These are phyloP conservation scores for Capsicum pubescens DNA, from an alignment of 257 asterid genomes.

Conservation along the genomic window DNA sequence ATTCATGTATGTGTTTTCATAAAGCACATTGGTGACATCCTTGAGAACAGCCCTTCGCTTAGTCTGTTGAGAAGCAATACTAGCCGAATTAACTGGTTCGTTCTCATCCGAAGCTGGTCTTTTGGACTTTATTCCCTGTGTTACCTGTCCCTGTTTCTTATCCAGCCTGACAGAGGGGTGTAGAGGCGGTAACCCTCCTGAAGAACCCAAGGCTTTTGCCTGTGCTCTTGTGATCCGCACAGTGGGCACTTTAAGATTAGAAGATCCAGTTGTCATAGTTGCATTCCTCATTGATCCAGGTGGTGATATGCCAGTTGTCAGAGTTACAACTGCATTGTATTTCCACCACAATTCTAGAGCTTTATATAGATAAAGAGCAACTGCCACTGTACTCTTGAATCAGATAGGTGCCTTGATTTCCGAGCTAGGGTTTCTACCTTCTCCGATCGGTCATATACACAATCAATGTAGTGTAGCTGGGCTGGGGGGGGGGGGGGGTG, in stretches of 20 bases:
- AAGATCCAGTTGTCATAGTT: slow-evolving; percentile 60
- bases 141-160: slow-evolving; percentile 48
- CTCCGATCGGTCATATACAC: too few relatives aligned
- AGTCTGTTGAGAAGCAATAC: slow-evolving; percentile 46
- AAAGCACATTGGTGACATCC: slow-evolving; percentile 76
- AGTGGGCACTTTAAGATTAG: slow-evolving; percentile 47
- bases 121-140: slow-evolving; percentile 58
- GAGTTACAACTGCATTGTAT: slow-evolving; percentile 48
- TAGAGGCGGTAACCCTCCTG: slow-evolving; percentile 74
- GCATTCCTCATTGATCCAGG: slow-evolving; percentile 47
- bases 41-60: slow-evolving; percentile 83
- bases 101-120: slow-evolving; percentile 64
- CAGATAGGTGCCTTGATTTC: neutral
- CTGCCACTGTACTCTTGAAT: slow-evolving; percentile 13
- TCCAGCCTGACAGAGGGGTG: slow-evolving; percentile 60
- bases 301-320: slow-evolving; percentile 44
- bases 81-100: slow-evolving; percentile 31
- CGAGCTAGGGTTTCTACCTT: too few relatives aligned
- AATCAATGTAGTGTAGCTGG: too few relatives aligned
- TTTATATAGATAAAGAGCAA: slow-evolving; percentile 26
- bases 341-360: slow-evolving; percentile 27
- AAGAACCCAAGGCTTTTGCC: slow-evolving; percentile 62
- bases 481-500: too few relatives aligned
- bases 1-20: slow-evolving; percentile 53
- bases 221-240: slow-evolving; percentile 79